These are phyloP conservation scores for Globisporangium sylvaticum DNA, from an alignment of 352 stramenopile genomes.

Conservation along the genomic window DNA sequence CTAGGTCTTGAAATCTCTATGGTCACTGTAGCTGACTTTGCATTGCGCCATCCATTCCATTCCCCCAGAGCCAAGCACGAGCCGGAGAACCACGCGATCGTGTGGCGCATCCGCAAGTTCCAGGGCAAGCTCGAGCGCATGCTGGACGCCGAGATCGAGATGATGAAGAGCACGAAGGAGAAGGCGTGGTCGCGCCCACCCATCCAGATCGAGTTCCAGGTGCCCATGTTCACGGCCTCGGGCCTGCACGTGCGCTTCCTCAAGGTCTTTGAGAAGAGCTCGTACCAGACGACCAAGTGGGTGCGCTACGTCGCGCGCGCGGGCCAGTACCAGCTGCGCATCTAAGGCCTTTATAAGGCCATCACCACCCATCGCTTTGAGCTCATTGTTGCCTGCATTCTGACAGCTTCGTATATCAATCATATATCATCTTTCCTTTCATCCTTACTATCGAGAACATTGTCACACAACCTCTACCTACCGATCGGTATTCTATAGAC, in stretches of 20 bases:
- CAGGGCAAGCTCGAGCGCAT: constrained; percentile 93
- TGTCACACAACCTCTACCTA: neutral
- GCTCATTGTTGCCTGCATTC: neutral
- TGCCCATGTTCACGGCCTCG: constrained; percentile 98
- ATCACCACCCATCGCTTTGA: neutral
- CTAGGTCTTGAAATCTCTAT: neutral
- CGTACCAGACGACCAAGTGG: constrained; percentile 98
- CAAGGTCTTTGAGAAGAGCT: constrained; percentile 98
- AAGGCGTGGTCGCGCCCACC: constrained; percentile 96
- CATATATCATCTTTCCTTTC: neutral
- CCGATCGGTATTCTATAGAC: neutral
- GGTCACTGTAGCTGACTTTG: neutral
- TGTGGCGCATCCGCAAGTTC: constrained; percentile 98
- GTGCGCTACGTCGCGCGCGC: constrained; percentile 98
- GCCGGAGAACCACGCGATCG: constrained; percentile 96
- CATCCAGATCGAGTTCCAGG: constrained; percentile 97
- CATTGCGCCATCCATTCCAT: neutral
- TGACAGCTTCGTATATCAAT: neutral
- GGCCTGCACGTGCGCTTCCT: constrained; percentile 98
- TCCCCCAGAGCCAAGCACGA: constrained; percentile 93
- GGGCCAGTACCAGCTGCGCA: constrained; percentile 96
- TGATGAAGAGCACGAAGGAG: constrained; percentile 95
- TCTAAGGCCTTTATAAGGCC: constrained; percentile 53
- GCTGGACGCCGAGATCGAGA: constrained; percentile 95
- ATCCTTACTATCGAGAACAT: constrained; percentile 3